Base-by-base conservation (phyloP, 306 rosid genomes). In the Vigna hirtella region DNA sequence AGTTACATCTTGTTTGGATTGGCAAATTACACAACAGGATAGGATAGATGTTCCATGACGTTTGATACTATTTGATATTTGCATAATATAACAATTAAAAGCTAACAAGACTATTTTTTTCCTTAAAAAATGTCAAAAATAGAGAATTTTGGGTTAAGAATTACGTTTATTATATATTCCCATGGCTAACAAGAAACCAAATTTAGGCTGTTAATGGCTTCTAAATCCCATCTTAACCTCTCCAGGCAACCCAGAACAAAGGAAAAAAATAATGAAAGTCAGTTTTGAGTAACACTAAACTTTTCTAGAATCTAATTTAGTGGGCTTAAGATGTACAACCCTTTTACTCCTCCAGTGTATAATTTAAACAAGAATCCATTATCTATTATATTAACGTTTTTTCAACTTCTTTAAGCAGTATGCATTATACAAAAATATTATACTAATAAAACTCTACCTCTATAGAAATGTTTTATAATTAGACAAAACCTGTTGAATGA, bases 401-500 rank as follows among this genome's bases (percentile, higher is more conserved):
- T 72, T 34, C 26, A 45, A 59, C n/a, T 72, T 72, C 32, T 43
- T 68, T 5, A 50, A 20, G 67, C 74, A 72, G 50, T 57, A 14
- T 18, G 24, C 20, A 64, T 72, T 18, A 72, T 36, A 65, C 70
- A 30, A 5, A 49, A 43, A 10, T 28, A 66, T 66, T 43, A 63
- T 38, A 47, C 59, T 3, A 7, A 51, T 22, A 58, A 80, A 72
- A 32, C 14, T 17, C 12, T 22, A 52, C 45, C 20, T 16, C 10
- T 9, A 43, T 15, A 78, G 7, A 43, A 79, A 52, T 66, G 49
- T 69, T 66, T 0, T 82, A 9, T n/a, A 36, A 61, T 77, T 58
- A 10, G 51, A 82, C 62, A 30, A 55, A 71, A 95, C 98, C 98
- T 91, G 96, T 59, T 88, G 80, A 87, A 84, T 87, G 73, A 95